Evolutionary conservation across 2,329 filamentous ascomycete genomes (phyloP).

Genomic region (Gyromitra esculenta): DNA sequence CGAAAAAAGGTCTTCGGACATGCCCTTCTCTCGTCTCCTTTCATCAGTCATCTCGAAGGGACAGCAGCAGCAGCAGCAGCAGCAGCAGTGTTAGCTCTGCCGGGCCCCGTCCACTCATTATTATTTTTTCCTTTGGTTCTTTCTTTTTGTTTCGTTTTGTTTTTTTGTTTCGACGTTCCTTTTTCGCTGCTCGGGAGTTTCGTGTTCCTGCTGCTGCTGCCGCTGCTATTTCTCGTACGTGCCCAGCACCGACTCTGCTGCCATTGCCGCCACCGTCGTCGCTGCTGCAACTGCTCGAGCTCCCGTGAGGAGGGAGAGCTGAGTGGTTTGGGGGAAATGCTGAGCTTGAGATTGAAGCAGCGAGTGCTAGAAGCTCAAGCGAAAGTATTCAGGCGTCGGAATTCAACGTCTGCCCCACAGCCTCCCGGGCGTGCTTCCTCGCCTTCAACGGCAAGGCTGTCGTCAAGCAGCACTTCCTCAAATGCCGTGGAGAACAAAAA

Average conservation of each 20-base stretch:
- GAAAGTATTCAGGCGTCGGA: conserved; percentile 50
- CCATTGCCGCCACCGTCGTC: conserved; percentile 26
- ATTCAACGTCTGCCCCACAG: conserved; percentile 41
- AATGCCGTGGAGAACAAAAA: conserved; percentile 49
- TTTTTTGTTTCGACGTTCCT: conserved; percentile 42
- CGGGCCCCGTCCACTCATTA: conserved; percentile 46
- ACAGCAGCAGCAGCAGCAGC: conserved; percentile 42
- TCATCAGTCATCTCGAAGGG: conserved; percentile 51
- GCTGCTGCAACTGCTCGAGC: conserved; percentile 38
- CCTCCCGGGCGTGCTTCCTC: conserved; percentile 31
- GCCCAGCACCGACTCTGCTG: conserved; percentile 25
- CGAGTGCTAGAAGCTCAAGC: conserved; percentile 52
- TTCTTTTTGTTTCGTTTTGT: conserved; percentile 37
- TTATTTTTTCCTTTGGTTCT: conserved; percentile 46
- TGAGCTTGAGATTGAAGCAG: conserved; percentile 53
- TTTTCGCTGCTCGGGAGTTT: conserved; percentile 40
- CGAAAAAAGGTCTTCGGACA: conserved; percentile 53
- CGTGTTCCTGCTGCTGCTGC: conserved; percentile 30
- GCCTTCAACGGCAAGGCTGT: conserved; percentile 38
- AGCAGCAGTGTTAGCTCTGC: conserved; percentile 44
- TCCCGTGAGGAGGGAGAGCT: conserved; percentile 41
- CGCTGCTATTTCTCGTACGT: conserved; percentile 11
- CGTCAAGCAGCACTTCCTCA: conserved; percentile 45
- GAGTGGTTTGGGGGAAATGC: conserved; percentile 45
- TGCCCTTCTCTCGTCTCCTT: conserved; percentile 47